phyloP scores from a whole-genome alignment of 2,329 filamentous ascomycete species.

The Harringtonia lauricola region DNA sequence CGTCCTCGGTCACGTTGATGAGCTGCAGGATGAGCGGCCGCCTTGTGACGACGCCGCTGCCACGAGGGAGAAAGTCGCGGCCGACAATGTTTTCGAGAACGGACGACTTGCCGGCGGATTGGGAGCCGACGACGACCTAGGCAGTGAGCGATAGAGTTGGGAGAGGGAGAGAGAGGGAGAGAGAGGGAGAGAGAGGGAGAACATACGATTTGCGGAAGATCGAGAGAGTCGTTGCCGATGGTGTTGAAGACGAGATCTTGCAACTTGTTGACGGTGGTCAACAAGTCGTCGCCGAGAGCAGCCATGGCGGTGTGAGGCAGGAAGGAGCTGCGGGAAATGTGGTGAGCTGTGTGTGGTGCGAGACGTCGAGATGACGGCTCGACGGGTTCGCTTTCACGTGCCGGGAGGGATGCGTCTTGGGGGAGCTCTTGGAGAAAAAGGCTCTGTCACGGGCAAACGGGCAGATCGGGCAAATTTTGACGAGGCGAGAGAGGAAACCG shows the following conservation, averaged over 20 bases:
- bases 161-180: background rate
- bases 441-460: too few species aligned
- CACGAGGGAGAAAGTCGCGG: slow-evolving; percentile 90
- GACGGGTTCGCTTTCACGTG: too few species aligned
- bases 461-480: background rate
- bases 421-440: too few species aligned
- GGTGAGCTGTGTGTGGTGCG: too few species aligned
- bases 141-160: slow-evolving; percentile 1
- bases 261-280: slow-evolving; percentile 93
- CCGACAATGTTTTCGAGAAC: slow-evolving; percentile 98
- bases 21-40: slow-evolving; percentile 92
- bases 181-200: background rate
- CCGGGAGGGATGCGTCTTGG: too few species aligned
- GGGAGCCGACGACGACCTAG: slow-evolving; percentile 94
- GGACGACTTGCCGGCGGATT: slow-evolving; percentile 96
- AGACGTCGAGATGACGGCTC: background rate
- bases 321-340: slow-evolving; percentile 1
- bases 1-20: slow-evolving; percentile 86
- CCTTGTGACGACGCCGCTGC: slow-evolving; percentile 91
- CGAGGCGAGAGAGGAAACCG: background rate
- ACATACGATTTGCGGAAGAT: slow-evolving; percentile 93
- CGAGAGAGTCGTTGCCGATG: slow-evolving; percentile 95
- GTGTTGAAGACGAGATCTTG: slow-evolving; percentile 99
- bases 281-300: slow-evolving; percentile 87
- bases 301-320: slow-evolving; percentile 51